phyloP scores from a whole-genome alignment of 805 yeast genomes.

The Wickerhamomyces chaumierensis region DNA sequence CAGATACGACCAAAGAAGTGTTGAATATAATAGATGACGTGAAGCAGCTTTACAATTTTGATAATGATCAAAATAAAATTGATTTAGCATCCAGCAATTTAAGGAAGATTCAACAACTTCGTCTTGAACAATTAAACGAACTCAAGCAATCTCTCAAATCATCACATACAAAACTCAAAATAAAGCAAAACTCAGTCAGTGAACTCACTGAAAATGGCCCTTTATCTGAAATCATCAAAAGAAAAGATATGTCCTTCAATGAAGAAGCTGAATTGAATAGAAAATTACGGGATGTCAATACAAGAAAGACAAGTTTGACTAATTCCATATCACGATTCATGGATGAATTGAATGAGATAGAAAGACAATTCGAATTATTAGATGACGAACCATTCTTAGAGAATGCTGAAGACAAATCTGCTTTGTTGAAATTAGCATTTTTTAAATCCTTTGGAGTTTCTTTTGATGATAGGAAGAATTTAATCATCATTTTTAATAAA shows the following conservation, averaged over 20 bases:
- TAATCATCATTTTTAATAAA: slow-evolving; percentile 38
- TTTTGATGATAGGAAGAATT: slow-evolving; percentile 30
- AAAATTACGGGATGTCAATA: slow-evolving; percentile 36
- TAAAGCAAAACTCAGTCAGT: neutral
- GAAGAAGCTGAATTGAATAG: slow-evolving; percentile 41
- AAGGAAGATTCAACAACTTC: neutral
- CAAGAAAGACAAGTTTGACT: slow-evolving; percentile 28
- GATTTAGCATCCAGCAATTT: neutral
- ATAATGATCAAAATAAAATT: neutral
- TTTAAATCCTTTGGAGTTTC: slow-evolving; percentile 50
- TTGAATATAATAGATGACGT: neutral
- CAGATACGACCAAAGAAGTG: neutral
- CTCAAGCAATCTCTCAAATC: neutral
- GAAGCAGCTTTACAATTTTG: neutral
- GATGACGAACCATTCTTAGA: slow-evolving; percentile 18
- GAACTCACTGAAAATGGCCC: neutral
- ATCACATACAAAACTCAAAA: neutral
- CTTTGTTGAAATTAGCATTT: slow-evolving; percentile 42
- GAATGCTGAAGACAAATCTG: slow-evolving; percentile 30
- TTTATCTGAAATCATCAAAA: neutral
- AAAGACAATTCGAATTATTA: slow-evolving; percentile 5
- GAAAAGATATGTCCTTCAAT: slow-evolving; percentile 20
- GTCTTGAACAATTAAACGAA: neutral
- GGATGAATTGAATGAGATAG: slow-evolving; percentile 21
- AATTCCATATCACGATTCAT: slow-evolving; percentile 27